Conservation (phyloP, 352 stramenopile genomes). For the Phytophthora pinifolia region DNA sequence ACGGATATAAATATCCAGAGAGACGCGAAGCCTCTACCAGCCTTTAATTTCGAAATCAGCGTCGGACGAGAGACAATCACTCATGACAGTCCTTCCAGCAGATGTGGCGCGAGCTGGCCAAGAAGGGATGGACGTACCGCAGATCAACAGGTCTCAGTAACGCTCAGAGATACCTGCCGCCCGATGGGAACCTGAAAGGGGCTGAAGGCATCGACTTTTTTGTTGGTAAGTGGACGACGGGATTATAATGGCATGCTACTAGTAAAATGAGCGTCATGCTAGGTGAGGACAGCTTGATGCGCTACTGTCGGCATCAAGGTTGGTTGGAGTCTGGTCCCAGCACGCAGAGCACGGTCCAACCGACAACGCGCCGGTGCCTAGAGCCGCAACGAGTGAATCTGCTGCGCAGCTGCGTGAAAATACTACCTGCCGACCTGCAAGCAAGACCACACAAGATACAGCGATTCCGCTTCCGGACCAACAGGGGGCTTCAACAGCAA, state of each 20-base stretch:
- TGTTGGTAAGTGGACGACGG: not conserved
- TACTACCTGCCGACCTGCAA: too few species aligned
- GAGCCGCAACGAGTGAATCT: not conserved
- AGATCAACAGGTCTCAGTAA: conserved; percentile 5
- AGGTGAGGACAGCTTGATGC: not conserved
- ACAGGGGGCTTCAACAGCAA: too few species aligned
- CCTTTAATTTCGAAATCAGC: conserved; percentile 8
- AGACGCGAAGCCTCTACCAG: not conserved
- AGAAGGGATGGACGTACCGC: conserved; percentile 11
- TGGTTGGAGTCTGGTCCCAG: not conserved
- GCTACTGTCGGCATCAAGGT: not conserved
- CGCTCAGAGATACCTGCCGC: not conserved
- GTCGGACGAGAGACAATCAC: conserved; percentile 1
- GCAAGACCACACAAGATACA: too few species aligned
- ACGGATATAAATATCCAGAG: conserved; percentile 11
- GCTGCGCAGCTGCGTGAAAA: not conserved
- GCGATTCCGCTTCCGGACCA: too few species aligned
- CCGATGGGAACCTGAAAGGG: conserved; percentile 6
- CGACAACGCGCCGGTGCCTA: too few species aligned
- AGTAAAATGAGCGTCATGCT: too few species aligned
- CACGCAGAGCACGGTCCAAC: too few species aligned
- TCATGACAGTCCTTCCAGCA: conserved; percentile 8
- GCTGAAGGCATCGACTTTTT: conserved; percentile 4
- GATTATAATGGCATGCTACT: too few species aligned
- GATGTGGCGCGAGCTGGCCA: conserved; percentile 8